Conservation (phyloP, 2,329 filamentous ascomycete species). For the Aspergillus chevalieri region DNA sequence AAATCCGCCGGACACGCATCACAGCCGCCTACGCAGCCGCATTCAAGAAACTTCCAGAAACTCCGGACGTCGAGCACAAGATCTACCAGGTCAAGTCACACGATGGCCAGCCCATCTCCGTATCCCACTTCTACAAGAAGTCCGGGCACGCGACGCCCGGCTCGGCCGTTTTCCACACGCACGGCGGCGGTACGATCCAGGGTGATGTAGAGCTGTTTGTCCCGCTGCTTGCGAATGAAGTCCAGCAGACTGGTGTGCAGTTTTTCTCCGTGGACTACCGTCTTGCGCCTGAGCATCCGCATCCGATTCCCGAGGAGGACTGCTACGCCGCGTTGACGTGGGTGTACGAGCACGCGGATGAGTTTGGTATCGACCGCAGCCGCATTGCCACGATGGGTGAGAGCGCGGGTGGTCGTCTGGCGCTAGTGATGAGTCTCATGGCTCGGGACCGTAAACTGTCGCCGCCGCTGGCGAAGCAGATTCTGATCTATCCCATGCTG, state of each 20-base stretch:
- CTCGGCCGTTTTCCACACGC: constrained; percentile 17
- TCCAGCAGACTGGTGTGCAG: constrained; percentile 12
- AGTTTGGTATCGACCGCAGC: constrained; percentile 37
- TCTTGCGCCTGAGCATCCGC: constrained; percentile 19
- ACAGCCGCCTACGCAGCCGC: constrained; percentile 5
- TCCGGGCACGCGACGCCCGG: constrained; percentile 2
- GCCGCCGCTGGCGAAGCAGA: constrained; percentile 33
- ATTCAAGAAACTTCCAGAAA: constrained; percentile 9
- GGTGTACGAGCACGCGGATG: constrained; percentile 30
- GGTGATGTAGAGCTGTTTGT: constrained; percentile 11
- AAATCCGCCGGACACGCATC: constrained; percentile 3
- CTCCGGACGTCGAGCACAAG: constrained; percentile 11
- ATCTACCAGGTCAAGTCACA: constrained; percentile 12
- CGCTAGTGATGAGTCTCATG: constrained; percentile 34
- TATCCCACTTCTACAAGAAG: constrained; percentile 13
- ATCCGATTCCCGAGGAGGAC: constrained; percentile 19
- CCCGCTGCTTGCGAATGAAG: constrained; percentile 8
- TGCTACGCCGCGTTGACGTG: constrained; percentile 30
- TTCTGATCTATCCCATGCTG: constrained; percentile 45
- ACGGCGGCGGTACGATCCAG: constrained; percentile 21
- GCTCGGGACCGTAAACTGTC: constrained; percentile 27
- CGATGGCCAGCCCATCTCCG: constrained; percentile 14
- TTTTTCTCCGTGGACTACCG: constrained; percentile 23
- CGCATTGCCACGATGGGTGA: constrained; percentile 40
- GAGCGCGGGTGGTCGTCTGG: constrained; percentile 41